phyloP scores from a whole-genome alignment of 129 eudicot genomes.

The Deinandra increscens region DNA sequence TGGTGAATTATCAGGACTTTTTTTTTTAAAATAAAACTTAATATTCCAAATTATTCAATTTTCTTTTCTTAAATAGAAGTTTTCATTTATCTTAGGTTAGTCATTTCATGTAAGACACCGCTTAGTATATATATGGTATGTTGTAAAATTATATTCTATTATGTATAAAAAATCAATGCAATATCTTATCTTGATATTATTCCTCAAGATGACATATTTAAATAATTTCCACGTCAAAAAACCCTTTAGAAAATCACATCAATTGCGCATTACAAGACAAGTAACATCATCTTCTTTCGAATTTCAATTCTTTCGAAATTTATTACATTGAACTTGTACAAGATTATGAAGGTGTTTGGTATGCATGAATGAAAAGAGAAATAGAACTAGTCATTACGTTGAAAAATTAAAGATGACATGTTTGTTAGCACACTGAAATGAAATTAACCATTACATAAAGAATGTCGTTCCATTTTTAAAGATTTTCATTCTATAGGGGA shows the following conservation, averaged over 20 bases:
- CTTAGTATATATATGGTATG: neutral
- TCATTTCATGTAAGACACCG: neutral
- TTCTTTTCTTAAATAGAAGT: neutral
- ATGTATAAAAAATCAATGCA: conserved; percentile 5
- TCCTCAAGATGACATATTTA: conserved; percentile 23
- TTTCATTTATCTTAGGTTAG: neutral
- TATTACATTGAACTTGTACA: too few relatives aligned
- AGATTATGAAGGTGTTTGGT: too few relatives aligned
- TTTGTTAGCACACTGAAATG: too few relatives aligned
- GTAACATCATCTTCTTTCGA: too few relatives aligned
- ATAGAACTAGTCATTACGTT: too few relatives aligned
- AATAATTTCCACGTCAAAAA: conserved; percentile 10
- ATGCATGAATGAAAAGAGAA: too few relatives aligned
- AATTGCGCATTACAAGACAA: neutral
- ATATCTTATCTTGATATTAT: conserved; percentile 30
- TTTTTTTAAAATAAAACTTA: neutral
- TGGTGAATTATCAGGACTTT: conserved; percentile 1
- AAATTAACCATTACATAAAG: too few relatives aligned
- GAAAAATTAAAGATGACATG: too few relatives aligned
- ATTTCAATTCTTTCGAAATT: too few relatives aligned
- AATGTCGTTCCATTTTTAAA: too few relatives aligned
- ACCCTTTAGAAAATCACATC: neutral
- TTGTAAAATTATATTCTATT: neutral
- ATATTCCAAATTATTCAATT: neutral
- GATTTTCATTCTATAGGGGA: too few relatives aligned